Conservation (phyloP, 2,329 filamentous ascomycete genomes). For the Metarhizium anisopliae region DNA sequence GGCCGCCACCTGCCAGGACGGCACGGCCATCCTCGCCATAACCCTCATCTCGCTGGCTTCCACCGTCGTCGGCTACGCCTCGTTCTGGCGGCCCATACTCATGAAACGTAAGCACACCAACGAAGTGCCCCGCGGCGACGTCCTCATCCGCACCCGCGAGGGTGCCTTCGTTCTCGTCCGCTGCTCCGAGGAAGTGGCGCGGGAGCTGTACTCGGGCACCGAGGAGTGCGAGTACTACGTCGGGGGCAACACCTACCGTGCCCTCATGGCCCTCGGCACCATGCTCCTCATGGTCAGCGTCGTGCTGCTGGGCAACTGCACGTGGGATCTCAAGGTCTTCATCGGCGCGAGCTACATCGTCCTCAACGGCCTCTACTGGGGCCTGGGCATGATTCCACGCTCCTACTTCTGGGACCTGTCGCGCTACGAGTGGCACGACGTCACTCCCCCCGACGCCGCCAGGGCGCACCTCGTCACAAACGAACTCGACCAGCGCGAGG, state of each 20-base stretch:
- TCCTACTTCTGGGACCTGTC: slow-evolving; percentile 48
- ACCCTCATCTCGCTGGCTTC: slow-evolving; percentile 42
- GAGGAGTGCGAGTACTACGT: slow-evolving; percentile 51
- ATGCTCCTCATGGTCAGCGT: slow-evolving; percentile 53
- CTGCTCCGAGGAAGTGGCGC: slow-evolving; percentile 50
- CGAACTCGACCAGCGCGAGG: slow-evolving; percentile 25
- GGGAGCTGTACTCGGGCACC: slow-evolving; percentile 53
- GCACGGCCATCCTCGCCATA: slow-evolving; percentile 33
- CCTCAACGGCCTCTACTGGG: slow-evolving; percentile 53
- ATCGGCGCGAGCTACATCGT: slow-evolving; percentile 49
- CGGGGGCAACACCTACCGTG: slow-evolving; percentile 34
- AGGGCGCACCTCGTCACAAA: slow-evolving; percentile 24
- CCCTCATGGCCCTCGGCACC: slow-evolving; percentile 48
- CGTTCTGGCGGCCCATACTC: slow-evolving; percentile 47
- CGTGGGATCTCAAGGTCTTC: slow-evolving; percentile 50
- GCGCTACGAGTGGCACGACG: slow-evolving; percentile 34
- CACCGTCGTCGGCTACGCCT: slow-evolving; percentile 46
- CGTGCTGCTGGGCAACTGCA: slow-evolving; percentile 52
- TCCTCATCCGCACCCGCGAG: slow-evolving; percentile 52
- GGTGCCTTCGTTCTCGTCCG: slow-evolving; percentile 50
- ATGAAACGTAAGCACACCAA: slow-evolving; percentile 39
- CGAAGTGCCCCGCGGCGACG: slow-evolving; percentile 44
- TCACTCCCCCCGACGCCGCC: slow-evolving; percentile 30
- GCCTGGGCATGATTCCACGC: slow-evolving; percentile 39
- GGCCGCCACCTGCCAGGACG: slow-evolving; percentile 29